A percentile compares a stretch with the other conserved stretches of the same genome.
Conservation (phyloP, 176 grass and related monocot genomes). For the Avena insularis region DNA sequence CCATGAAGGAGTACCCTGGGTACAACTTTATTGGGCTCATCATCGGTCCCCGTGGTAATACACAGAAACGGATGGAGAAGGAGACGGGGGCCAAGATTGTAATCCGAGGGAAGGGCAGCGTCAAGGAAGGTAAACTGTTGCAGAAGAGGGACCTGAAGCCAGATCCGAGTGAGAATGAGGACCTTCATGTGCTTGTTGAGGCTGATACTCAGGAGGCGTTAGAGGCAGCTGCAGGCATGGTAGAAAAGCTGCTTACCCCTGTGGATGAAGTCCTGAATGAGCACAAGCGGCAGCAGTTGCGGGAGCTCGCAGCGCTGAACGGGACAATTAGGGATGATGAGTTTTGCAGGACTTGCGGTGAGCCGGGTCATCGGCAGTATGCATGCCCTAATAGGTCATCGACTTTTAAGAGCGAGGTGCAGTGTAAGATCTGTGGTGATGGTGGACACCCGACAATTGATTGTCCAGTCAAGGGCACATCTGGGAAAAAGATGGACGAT, state of each 20-base stretch:
- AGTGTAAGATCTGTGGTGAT: conserved; percentile 94
- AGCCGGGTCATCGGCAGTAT: conserved; percentile 87
- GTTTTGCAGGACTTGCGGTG: conserved; percentile 89
- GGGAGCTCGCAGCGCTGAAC: conserved; percentile 84
- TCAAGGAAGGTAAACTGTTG: conserved; percentile 91
- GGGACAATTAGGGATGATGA: conserved; percentile 98
- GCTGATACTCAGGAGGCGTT: conserved; percentile 82
- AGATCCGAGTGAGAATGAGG: conserved; percentile 92
- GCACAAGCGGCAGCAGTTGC: conserved; percentile 96
- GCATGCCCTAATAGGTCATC: conserved; percentile 69
- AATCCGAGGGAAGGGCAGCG: conserved; percentile 91
- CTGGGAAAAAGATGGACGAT: conserved; percentile 97
- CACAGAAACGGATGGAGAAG: conserved; percentile 98
- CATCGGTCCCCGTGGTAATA: conserved; percentile 85
- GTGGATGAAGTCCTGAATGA: conserved; percentile 97
- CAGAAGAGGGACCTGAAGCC: conserved; percentile 95
- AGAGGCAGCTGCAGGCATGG: conserved; percentile 87
- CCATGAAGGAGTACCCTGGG: conserved; percentile 93
- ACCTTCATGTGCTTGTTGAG: conserved; percentile 94
- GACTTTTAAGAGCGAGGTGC: conserved; percentile 90
- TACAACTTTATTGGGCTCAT: conserved; percentile 98
- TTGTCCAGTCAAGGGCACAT: conserved; percentile 84
- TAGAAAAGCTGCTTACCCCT: conserved; percentile 92
- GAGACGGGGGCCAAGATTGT: conserved; percentile 97
- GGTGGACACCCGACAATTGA: conserved; percentile 96